Evolutionary conservation across 129 eudicot genomes (phyloP), one percentile per base, ranked within the genome.

Genomic region (Sambucus nigra): DNA sequence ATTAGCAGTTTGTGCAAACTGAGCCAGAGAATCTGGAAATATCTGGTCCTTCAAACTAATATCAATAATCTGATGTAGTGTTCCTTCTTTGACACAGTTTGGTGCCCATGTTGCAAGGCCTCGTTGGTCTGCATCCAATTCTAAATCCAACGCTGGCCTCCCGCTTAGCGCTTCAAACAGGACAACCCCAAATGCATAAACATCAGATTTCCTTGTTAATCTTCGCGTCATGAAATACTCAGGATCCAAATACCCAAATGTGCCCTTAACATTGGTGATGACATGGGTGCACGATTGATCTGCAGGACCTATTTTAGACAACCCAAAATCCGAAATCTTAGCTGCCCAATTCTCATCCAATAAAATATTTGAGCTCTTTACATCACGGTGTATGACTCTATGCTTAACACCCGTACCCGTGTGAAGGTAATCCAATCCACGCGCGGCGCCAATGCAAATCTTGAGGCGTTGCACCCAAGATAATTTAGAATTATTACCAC

Each of bases 241-340:
- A 32, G 87, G 87, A 65, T 71, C 89, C 40, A 73, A 48, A 59
- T 81, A 81, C 4, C 84, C 84, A 59, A 54, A 55, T 20, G 84
- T 77, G 29, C 84, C 89, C 61, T 60, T 77, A 1, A 81, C 65
- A 41, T 51, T 21, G 0, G 83, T 72, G 60, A 58, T 72, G 18
- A 65, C 69, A 33, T 60, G 62, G 59, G 65, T 69, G 40, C 24
- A 27, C 2, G 31, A 35, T 28, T 67, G 47, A 23, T 46, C 51
- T 38, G 35, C 15, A 1, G 33, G 48, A 20, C 57, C 63, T 4
- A 73, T 35, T 67, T 70, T 81, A 3, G 84, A 75, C 51, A 81
- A 70, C 9, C 89, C 79, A 27, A 77, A 73, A 56, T 77, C 79
- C 1, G 76, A 41, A 16, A 77, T 33, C 53, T 59, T 72, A 17